phyloP scores from a whole-genome alignment of 1,284 basidiomycete genomes.

The Golubevia sp. region DNA sequence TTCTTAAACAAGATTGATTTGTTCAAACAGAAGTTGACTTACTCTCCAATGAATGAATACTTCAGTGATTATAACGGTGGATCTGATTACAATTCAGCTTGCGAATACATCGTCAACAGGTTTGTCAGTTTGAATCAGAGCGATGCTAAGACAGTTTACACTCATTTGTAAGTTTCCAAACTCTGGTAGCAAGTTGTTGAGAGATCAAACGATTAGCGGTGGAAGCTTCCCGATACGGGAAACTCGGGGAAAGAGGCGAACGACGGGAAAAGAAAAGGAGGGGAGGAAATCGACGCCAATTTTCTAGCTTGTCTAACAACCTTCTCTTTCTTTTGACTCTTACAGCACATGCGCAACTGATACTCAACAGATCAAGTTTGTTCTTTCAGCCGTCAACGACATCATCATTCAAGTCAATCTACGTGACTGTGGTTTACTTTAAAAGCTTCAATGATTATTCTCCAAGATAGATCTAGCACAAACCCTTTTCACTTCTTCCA shows the following conservation, averaged over 20 bases:
- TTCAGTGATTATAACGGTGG: conserved; percentile 70
- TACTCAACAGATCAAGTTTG: conserved; percentile 66
- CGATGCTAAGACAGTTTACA: conserved; percentile 52
- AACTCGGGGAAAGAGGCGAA: neutral
- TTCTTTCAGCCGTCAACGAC: conserved; percentile 67
- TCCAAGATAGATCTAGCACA: no score
- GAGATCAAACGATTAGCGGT: no score
- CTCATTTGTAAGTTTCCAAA: conserved; percentile 13
- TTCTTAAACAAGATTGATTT: conserved; percentile 74
- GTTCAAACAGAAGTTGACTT: conserved; percentile 88
- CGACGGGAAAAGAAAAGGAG: neutral
- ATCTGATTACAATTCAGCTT: conserved; percentile 44
- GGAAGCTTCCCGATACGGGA: no score
- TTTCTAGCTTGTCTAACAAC: neutral
- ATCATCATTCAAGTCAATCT: conserved; percentile 75
- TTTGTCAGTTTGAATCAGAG: conserved; percentile 51
- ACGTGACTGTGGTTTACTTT: conserved; percentile 82
- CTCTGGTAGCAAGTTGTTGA: neutral
- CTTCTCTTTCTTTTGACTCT: conserved; percentile 1
- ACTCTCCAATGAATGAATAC: conserved; percentile 82
- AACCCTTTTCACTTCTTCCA: no score
- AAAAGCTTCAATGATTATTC: no score
- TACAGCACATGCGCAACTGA: conserved; percentile 65
- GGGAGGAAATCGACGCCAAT: no score
- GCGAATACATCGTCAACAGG: conserved; percentile 52